Conservation (phyloP, 2,329 filamentous ascomycete genomes). For the Scytalidium sp. region DNA sequence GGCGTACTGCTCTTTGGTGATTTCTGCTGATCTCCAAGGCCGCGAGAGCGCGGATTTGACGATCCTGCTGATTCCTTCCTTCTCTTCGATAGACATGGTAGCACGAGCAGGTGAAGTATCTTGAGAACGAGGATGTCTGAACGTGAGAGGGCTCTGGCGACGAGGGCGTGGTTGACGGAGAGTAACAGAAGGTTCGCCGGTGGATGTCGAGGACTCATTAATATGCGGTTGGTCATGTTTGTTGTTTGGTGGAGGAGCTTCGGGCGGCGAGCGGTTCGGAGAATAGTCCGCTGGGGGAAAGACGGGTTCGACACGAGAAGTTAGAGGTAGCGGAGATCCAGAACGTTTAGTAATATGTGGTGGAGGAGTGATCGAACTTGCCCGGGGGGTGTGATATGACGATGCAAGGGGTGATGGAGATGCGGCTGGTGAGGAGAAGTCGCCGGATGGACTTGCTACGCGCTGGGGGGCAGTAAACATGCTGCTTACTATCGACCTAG, state of each 20-base stretch:
- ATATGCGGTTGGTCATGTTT: slow-evolving; percentile 23
- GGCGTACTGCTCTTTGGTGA: slow-evolving; percentile 88
- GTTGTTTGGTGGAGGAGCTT: slow-evolving; percentile 11
- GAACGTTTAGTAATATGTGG: slow-evolving; percentile 59
- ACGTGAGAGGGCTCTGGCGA: slow-evolving; percentile 26
- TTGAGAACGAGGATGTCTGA: slow-evolving; percentile 20
- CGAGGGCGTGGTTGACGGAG: slow-evolving; percentile 10
- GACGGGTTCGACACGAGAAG: slow-evolving; percentile 68
- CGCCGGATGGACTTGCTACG: slow-evolving; percentile 31
- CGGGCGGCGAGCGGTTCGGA: slow-evolving; percentile 51
- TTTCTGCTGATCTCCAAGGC: slow-evolving; percentile 68
- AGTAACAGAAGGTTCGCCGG: neutral
- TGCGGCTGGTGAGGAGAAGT: slow-evolving; percentile 61
- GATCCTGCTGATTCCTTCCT: slow-evolving; percentile 84
- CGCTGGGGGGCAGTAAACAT: slow-evolving; percentile 16
- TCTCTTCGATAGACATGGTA: slow-evolving; percentile 73
- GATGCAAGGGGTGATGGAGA: slow-evolving; percentile 64
- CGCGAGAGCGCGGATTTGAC: slow-evolving; percentile 81
- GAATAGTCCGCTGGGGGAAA: slow-evolving; percentile 76
- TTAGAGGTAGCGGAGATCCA: slow-evolving; percentile 65
- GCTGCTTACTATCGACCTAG: slow-evolving; percentile 17
- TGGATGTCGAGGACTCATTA: slow-evolving; percentile 15
- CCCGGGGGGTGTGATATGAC: slow-evolving; percentile 64
- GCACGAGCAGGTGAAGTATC: slow-evolving; percentile 68
- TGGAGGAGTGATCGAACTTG: slow-evolving; percentile 66